phyloP scores from a whole-genome alignment of 805 yeast genomes.

The Lachancea waltii region DNA sequence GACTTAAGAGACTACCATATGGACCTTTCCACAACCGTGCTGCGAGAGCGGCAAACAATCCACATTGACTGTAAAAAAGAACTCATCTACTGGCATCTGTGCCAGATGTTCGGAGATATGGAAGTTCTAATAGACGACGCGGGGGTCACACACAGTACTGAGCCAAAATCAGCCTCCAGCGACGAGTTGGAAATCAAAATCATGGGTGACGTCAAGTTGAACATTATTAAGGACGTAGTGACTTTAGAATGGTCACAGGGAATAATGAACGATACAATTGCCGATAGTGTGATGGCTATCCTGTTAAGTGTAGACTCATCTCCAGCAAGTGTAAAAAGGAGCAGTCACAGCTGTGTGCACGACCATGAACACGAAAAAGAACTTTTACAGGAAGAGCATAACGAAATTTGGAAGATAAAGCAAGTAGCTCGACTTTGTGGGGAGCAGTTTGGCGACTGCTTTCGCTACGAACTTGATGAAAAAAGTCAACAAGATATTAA shows the following conservation, averaged over 20 bases:
- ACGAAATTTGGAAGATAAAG: constrained; percentile 36
- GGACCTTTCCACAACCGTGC: constrained; percentile 75
- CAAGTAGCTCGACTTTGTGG: constrained; percentile 57
- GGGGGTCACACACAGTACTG: constrained; percentile 18
- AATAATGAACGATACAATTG: constrained; percentile 82
- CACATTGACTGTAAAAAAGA: constrained; percentile 75
- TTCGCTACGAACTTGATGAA: constrained; percentile 30
- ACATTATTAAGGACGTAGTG: constrained; percentile 43
- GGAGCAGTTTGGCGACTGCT: constrained; percentile 86
- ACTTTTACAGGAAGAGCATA: constrained; percentile 13
- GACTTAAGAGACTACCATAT: constrained; percentile 82
- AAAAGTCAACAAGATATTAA: constrained; percentile 32
- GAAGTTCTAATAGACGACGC: constrained; percentile 55
- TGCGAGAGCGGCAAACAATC: constrained; percentile 74
- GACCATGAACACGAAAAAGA: constrained; percentile 27
- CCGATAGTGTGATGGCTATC: constrained; percentile 89
- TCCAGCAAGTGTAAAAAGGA: constrained; percentile 87
- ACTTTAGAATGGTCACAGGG: constrained; percentile 89
- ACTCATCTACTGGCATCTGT: constrained; percentile 79
- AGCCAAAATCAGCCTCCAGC: constrained; percentile 2
- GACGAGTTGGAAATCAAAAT: constrained; percentile 43
- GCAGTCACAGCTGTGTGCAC: constrained; percentile 55
- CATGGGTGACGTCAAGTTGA: constrained; percentile 58
- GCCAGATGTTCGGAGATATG: constrained; percentile 90
- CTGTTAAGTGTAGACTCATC: constrained; percentile 87